Percentiles rank a stretch among this genome's conserved stretches.
These are phyloP conservation scores for Mortierella sp. DNA, from an alignment of 371 early-diverging fungal genomes.

Conservation along the genomic window DNA sequence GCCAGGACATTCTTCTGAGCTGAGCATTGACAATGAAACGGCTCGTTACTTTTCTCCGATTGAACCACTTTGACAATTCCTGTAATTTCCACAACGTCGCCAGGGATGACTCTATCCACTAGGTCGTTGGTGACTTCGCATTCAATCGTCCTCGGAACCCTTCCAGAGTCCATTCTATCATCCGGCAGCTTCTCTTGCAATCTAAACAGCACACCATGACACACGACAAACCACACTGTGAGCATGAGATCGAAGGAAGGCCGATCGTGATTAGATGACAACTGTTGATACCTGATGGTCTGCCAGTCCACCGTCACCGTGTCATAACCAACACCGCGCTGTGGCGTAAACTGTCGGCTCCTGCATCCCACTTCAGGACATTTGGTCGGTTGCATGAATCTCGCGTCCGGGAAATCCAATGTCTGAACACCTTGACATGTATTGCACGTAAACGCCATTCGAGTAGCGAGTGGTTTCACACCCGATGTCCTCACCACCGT, in stretches of 20 bases:
- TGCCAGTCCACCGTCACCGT: slow-evolving; percentile 76
- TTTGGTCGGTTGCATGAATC: slow-evolving; percentile 54
- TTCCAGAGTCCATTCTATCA: slow-evolving; percentile 87
- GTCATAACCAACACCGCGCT: slow-evolving; percentile 58
- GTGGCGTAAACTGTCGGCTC: slow-evolving; percentile 58
- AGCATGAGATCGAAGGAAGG: neutral
- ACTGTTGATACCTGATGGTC: slow-evolving; percentile 68
- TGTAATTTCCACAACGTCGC: slow-evolving; percentile 95
- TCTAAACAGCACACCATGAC: slow-evolving; percentile 24
- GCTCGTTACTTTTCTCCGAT: slow-evolving; percentile 62
- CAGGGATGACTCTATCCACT: slow-evolving; percentile 97
- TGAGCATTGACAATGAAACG: too few species aligned
- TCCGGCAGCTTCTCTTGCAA: slow-evolving; percentile 81
- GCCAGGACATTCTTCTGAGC: too few species aligned
- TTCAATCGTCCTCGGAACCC: slow-evolving; percentile 97
- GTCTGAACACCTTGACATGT: slow-evolving; percentile 56
- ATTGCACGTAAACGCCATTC: slow-evolving; percentile 60
- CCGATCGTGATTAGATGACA: too few species aligned
- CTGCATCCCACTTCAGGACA: slow-evolving; percentile 61
- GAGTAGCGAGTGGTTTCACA: slow-evolving; percentile 59
- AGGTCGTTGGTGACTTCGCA: slow-evolving; percentile 95
- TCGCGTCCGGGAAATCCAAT: slow-evolving; percentile 59
- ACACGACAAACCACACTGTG: neutral
- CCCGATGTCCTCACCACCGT: slow-evolving; percentile 56
- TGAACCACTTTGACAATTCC: slow-evolving; percentile 89